Evolutionary conservation across 495 filamentous ascomycete genomes (phyloP), one percentile per base, ranked within the genome.

Genomic region (Penicillium longicatenatum): DNA sequence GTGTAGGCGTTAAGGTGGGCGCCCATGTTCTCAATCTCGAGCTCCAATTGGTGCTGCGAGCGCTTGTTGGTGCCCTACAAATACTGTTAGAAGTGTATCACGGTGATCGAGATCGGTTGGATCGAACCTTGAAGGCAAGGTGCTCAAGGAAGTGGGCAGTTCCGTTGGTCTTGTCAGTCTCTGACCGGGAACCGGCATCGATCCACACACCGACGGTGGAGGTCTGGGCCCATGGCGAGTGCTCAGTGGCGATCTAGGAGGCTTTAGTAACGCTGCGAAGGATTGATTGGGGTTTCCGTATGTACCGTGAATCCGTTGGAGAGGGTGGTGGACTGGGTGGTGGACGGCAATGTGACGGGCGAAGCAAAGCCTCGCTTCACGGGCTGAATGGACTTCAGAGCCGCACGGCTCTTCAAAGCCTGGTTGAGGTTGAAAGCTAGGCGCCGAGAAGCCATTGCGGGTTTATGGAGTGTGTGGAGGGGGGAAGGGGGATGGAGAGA

Each of bases 1-100:
- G 94, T 99, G 82, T 99, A 99, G 66, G 94, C 94, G 76, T 99
- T 99, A 59, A 99, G 86, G 80, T 99, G 94, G 60, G 91, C 94
- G 71, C 94, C 94, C 92, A 98, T 96, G 80, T 99, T 98, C 82
- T 99, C 94, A 66, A 99, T 97, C 81, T 99, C 95, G 48, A 99
- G 87, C 82, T 99, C 94, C 74, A 99, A 79, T 77, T 98, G 94
- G 69, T 93, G 87, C 76, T 98, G 95, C 42, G 88, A 91, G 68
- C 94, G 85, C 76, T 89, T 96, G 77, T 86, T 83, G 59, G 94
- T 98, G 62, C 94, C 94, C 93, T 89, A 64, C 22, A 63, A 80
- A 60, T 21, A 45, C 54, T 19, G 63, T 68, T 54, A 68, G 60
- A 71, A 54, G 3, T 51, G 43, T 49, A 54, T 35, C 52, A 33